Percentiles rank a stretch among this genome's conserved stretches.
Evolutionary conservation across 2,329 filamentous ascomycete species (phyloP).

Genomic region (Fusarium staphyleae): DNA sequence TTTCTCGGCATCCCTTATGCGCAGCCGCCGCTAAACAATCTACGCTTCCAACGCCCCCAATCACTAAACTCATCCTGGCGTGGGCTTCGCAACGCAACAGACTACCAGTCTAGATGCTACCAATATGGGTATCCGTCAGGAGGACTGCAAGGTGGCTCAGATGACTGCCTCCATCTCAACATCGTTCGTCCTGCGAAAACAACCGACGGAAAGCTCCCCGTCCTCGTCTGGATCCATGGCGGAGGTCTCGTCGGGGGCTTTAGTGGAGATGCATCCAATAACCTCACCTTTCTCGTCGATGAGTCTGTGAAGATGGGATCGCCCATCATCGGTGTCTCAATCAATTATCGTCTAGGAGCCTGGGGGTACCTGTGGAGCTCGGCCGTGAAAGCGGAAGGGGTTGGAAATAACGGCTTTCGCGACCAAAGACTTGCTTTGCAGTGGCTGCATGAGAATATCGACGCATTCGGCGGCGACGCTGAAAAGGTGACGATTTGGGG

Average conservation of each 20-base stretch:
- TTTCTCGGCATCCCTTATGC: slow-evolving; percentile 30
- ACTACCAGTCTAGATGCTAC: slow-evolving; percentile 22
- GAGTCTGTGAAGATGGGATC: slow-evolving; percentile 26
- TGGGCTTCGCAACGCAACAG: slow-evolving; percentile 20
- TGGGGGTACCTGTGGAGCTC: slow-evolving; percentile 25
- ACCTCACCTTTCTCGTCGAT: slow-evolving; percentile 17
- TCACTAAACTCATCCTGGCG: slow-evolving; percentile 21
- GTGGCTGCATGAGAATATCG: slow-evolving; percentile 27
- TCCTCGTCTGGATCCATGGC: slow-evolving; percentile 28
- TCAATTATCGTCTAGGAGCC: slow-evolving; percentile 32
- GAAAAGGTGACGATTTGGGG: slow-evolving; percentile 23
- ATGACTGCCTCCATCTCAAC: slow-evolving; percentile 26
- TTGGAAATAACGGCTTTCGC: slow-evolving; percentile 25
- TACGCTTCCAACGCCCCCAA: slow-evolving; percentile 24
- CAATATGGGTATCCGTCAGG: slow-evolving; percentile 22
- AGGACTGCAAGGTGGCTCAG: slow-evolving; percentile 13
- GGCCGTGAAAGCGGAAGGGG: slow-evolving; percentile 3
- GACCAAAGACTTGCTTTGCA: slow-evolving; percentile 28
- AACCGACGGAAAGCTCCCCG: slow-evolving; percentile 5
- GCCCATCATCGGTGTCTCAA: slow-evolving; percentile 16
- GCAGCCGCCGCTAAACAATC: slow-evolving; percentile 18
- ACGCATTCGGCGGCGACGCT: slow-evolving; percentile 21
- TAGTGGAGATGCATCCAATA: slow-evolving; percentile 5
- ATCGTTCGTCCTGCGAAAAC: slow-evolving; percentile 11
- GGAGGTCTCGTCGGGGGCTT: slow-evolving; percentile 22